Conservation (phyloP, 106 monocot genomes). For the Apostasia ramifera region DNA sequence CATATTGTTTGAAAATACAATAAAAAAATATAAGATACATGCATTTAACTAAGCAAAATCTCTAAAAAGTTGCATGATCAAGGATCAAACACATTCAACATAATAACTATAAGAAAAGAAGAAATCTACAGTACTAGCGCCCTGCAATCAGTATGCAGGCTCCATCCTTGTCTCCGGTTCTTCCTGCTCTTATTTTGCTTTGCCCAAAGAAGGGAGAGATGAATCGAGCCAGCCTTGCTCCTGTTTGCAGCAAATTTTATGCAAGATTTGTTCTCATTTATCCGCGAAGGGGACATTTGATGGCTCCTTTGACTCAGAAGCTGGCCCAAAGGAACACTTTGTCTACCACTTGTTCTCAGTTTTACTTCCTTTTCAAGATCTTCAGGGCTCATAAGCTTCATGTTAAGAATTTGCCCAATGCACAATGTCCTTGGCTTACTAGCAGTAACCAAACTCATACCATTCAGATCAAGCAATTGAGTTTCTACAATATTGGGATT, state of each 20-base stretch:
- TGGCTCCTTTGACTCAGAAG: slow-evolving; percentile 41
- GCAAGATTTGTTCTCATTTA: slow-evolving; percentile 12
- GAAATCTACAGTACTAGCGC: slow-evolving; percentile 1
- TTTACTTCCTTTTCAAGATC: slow-evolving; percentile 8
- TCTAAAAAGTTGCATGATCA: too few species aligned
- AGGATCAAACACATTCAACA: too few species aligned
- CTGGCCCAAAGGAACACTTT: slow-evolving; percentile 50
- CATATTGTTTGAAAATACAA: too few species aligned
- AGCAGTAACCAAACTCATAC: slow-evolving; percentile 25
- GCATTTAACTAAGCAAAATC: too few species aligned
- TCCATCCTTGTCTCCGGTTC: slow-evolving; percentile 19
- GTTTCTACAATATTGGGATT: slow-evolving; percentile 20
- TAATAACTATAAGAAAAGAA: neutral
- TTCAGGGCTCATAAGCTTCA: slow-evolving; percentile 36
- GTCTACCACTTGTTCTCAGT: slow-evolving; percentile 10
- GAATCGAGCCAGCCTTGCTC: slow-evolving; percentile 43
- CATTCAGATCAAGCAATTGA: slow-evolving; percentile 39
- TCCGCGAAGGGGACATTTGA: slow-evolving; percentile 16
- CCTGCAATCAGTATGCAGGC: slow-evolving; percentile 7
- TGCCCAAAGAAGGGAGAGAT: slow-evolving; percentile 32
- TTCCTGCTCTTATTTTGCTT: slow-evolving; percentile 32
- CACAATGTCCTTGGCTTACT: slow-evolving; percentile 24
- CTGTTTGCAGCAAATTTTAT: slow-evolving; percentile 28
- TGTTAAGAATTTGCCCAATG: slow-evolving; percentile 61
- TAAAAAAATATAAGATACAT: too few species aligned